Percentiles rank a stretch among this genome's conserved stretches.
Evolutionary conservation across 441 rosid species (phyloP).

Genomic region (Pelargonium cotyledonis): DNA sequence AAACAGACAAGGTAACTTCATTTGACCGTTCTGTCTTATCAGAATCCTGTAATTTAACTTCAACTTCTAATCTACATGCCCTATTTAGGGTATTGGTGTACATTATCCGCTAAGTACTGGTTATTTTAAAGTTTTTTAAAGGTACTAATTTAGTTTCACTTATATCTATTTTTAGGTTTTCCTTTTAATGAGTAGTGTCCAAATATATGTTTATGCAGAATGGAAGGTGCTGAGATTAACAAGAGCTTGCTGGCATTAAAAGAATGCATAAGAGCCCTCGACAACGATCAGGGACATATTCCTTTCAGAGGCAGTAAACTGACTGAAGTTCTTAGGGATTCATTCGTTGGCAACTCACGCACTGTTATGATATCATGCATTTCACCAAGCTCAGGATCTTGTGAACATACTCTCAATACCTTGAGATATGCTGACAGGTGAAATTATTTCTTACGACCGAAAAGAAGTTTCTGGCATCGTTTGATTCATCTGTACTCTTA

Average conservation of each 20-base stretch:
- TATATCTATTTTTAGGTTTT: background rate
- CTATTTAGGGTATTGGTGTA: background rate
- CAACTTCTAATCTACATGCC: background rate
- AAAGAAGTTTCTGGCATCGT: background rate
- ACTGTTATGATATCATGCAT: slow-evolving; percentile 99
- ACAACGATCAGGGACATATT: slow-evolving; percentile 96
- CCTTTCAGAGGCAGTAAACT: slow-evolving; percentile 99
- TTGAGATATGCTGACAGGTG: slow-evolving; percentile 97
- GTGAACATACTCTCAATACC: slow-evolving; percentile 97
- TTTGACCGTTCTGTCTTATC: background rate
- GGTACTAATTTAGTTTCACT: background rate
- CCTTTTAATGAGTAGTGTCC: no score
- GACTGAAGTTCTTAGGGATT: slow-evolving; percentile 95
- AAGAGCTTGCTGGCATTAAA: slow-evolving; percentile 95
- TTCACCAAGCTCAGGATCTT: slow-evolving; percentile 91
- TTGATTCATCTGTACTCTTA: background rate
- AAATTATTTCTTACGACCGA: slow-evolving; percentile 13
- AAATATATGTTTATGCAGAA: slow-evolving; percentile 39
- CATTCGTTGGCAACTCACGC: slow-evolving; percentile 92
- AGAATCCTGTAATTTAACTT: background rate
- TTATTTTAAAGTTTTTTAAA: background rate
- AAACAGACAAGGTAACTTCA: slow-evolving; percentile 69
- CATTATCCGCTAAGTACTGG: no score
- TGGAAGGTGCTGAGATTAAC: slow-evolving; percentile 99
- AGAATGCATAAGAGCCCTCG: slow-evolving; percentile 98